Evolutionary conservation across 345 rosid genomes (phyloP).

Genomic region (Salix arbutifolia): DNA sequence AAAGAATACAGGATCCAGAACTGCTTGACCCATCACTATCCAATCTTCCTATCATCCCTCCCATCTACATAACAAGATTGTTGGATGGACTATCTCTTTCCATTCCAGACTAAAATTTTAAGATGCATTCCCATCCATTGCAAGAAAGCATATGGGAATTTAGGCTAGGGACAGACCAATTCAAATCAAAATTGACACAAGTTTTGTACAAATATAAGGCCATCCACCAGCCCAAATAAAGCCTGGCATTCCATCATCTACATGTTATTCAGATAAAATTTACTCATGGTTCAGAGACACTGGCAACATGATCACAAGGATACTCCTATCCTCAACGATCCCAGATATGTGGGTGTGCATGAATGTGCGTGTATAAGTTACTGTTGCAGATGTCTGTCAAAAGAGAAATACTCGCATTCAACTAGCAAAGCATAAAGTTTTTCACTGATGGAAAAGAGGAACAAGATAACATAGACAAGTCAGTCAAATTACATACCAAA

Average conservation of each 20-base stretch:
- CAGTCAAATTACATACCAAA: slow-evolving; percentile 45
- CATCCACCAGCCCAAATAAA: background rate
- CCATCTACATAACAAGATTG: background rate
- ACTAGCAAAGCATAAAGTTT: background rate
- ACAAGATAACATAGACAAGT: background rate
- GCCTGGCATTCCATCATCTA: background rate
- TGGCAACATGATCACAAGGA: background rate
- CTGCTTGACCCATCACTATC: background rate
- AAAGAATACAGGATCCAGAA: background rate
- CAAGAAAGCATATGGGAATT: background rate
- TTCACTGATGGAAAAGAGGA: background rate
- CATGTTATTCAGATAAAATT: background rate
- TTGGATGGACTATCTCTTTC: background rate
- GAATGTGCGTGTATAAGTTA: too few relatives aligned
- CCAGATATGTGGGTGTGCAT: too few relatives aligned
- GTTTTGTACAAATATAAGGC: background rate
- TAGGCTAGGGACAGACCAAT: background rate
- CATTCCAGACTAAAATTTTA: background rate
- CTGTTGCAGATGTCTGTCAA: too few relatives aligned
- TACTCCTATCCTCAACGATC: background rate
- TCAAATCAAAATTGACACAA: background rate
- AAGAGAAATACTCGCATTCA: too few relatives aligned
- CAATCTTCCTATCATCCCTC: background rate
- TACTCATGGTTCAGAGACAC: background rate
- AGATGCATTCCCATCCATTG: background rate